A percentile compares a stretch with the other conserved stretches of the same genome.
phyloP scores from a whole-genome alignment of 1,284 basidiomycete genomes.

The Ganoderma sp. region DNA sequence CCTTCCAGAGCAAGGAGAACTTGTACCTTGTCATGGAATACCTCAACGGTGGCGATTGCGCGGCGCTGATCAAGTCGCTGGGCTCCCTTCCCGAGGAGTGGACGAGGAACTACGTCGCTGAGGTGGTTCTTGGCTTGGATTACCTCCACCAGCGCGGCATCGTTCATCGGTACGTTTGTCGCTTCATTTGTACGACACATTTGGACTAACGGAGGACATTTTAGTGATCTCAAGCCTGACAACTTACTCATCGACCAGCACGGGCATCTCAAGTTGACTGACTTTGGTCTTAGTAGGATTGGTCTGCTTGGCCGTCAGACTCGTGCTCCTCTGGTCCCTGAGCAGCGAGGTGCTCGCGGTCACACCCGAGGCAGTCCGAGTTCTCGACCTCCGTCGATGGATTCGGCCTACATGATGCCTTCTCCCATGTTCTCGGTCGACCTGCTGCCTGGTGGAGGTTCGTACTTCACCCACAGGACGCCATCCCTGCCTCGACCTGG shows the following conservation, averaged over 20 bases:
- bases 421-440: constrained; percentile 70
- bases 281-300: constrained; percentile 97
- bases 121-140: constrained; percentile 93
- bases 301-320: constrained; percentile 97
- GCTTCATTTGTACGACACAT: not conserved
- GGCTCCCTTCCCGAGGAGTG: constrained; percentile 95
- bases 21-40: constrained; percentile 99
- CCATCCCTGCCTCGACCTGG: constrained; percentile 61
- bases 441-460: constrained; percentile 59
- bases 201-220: constrained; percentile 14
- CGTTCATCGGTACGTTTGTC: constrained; percentile 89
- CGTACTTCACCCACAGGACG: constrained; percentile 80
- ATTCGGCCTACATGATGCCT: constrained; percentile 77
- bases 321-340: constrained; percentile 67
- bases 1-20: constrained; percentile 99
- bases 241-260: constrained; percentile 96
- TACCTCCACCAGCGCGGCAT: constrained; percentile 94
- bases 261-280: constrained; percentile 96
- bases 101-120: constrained; percentile 96
- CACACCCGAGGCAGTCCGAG: constrained; percentile 68
- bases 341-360: constrained; percentile 51
- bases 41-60: constrained; percentile 96
- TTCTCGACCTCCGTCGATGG: constrained; percentile 81
- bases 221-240: constrained; percentile 96
- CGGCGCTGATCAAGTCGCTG: constrained; percentile 94